Base-by-base conservation (phyloP, 306 rosid species). In the Dalbergia oliveri region DNA sequence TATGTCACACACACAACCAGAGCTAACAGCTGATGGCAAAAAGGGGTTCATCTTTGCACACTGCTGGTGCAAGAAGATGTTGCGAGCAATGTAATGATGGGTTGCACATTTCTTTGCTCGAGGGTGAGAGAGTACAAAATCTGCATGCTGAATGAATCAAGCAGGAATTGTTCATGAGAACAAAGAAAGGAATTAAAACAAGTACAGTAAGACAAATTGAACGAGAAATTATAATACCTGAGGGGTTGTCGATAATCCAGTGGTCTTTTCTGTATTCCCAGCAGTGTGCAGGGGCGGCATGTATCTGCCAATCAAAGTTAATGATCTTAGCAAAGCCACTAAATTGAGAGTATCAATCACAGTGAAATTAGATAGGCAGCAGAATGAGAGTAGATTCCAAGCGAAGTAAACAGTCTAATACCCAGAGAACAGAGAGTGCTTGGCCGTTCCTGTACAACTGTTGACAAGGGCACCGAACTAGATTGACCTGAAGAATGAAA, bases 1-100 rank as follows among this genome's bases (percentile, higher is more conserved):
- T 73, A 79, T 62, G 73, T 73, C 82, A 65, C 73, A 61, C 31
- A 47, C 19, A 78, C 90, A 60, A 43, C 82, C 74, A 78, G 80
- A 73, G 69, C 77, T 75, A 62, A 78, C 68, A 6, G 79, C 56
- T 9, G 54, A 68, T 0, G 87, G 85, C 79, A 66, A 83, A 61
- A 78, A 26, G 39, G 61, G 41, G 70, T 54, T 86, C 65, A 51
- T 75, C 85, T 61, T 87, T 18, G 75, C 26, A 72, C 51, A 66
- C 54, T 87, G 87, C 70, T 88, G 91, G 80, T 87, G 90, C 50
- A 77, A 83, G 58, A 68, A 82, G 72, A 90, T 87, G 80, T 84
- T 83, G 11, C 83, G 77, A 74, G 94, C 94, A 66, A 90, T 78
- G 82, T 77, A 84, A 60, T 63, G 80, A 79, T 90, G 94, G 31